Base-by-base conservation (phyloP, 164 flowering plant species). In the Dillenia suffruticosa region DNA sequence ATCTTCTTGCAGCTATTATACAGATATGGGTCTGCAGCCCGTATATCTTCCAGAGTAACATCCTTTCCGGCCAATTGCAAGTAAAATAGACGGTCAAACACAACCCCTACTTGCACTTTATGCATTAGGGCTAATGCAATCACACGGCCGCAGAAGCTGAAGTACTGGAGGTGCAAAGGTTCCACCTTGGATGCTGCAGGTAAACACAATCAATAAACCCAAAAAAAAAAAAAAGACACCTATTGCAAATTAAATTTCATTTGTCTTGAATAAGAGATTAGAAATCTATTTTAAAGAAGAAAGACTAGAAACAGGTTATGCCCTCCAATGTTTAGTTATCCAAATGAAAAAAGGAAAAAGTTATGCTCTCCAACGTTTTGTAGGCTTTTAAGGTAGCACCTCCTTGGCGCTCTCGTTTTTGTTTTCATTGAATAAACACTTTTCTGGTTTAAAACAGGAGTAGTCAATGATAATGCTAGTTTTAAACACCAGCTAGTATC, bases 91-190 rank as follows among this genome's bases (percentile, higher is more conserved):
- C 92, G 92, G 74, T 90, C 97, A 69, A 90, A 75, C 26, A 83
- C 82, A 48, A 93, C 65, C 56, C 96, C 97, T 14, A 93, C 82
- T 80, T 93, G 97, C 61, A 93, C 84, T 71, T 79, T 87, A 63
- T 89, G 87, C 88, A 90, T 82, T 80, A 93, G 71, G 17, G 98
- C 89, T 59, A 93, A 74, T 5, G 95, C 98, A 74, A 90, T 78
- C 44, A 90, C 74, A 57, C 97, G 86, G 12, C 98, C 98, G 62
- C 86, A 77, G 66, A 93, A 93, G 51, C 62, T 63, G 69, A 89
- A 93, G 70, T 93, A 93, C 32, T 83, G 76, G 22, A 84, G 96
- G 77, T 89, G 90, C 81, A 90, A 12, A 2, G 90, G 90, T 49
- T 90, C 78, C 65, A 89, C 90, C 64, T 74, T 84, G 22, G 96